Conservation (phyloP, 345 rosid genomes). For the Boechera retrofracta region DNA sequence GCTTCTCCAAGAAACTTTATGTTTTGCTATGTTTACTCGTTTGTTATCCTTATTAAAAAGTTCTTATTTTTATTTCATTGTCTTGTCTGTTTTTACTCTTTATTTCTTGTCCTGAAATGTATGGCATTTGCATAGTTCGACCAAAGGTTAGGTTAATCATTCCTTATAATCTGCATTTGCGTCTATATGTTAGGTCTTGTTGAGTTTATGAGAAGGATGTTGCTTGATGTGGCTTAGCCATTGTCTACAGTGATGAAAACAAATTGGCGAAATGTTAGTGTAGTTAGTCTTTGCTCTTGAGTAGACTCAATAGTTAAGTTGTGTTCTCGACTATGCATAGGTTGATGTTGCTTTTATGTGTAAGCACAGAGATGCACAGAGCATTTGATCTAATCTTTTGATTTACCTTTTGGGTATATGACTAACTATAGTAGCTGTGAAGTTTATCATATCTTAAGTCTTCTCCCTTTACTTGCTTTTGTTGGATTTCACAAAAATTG, state of each 20-base stretch:
- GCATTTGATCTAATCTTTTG: slow-evolving; percentile 2
- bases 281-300: background rate
- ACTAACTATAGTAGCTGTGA: background rate
- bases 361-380: background rate
- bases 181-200: background rate
- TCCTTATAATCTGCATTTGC: background rate
- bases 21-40: slow-evolving; percentile 22
- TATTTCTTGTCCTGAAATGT: background rate
- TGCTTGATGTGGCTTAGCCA: background rate
- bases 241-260: background rate
- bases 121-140: background rate
- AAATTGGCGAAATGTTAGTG: background rate
- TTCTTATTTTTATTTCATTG: background rate
- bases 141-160: background rate
- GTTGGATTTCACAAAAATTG: background rate
- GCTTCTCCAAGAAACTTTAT: slow-evolving; percentile 11
- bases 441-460: background rate
- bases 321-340: background rate
- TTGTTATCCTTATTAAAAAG: slow-evolving; percentile 6
- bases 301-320: background rate
- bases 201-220: background rate
- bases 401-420: background rate
- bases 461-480: too few relatives aligned
- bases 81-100: background rate
- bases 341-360: background rate